Conservation (phyloP, 2,329 filamentous ascomycete genomes). For the Arthrocladium fulminans region DNA sequence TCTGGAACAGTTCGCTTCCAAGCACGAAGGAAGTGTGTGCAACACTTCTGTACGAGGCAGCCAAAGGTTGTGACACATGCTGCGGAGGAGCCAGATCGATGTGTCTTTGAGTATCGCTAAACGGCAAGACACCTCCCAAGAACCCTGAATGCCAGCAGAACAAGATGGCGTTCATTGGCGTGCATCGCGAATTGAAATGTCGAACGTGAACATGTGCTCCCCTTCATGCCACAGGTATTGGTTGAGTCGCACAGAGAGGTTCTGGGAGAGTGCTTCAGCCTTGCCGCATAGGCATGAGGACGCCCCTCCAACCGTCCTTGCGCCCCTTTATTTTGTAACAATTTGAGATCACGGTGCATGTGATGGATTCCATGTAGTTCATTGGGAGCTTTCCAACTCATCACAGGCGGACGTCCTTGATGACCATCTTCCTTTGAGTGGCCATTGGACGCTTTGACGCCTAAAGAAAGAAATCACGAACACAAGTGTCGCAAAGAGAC, state of each 20-base stretch:
- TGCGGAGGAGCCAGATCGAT: neutral
- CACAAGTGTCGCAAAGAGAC: no score
- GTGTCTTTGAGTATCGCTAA: no score
- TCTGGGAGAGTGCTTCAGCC: neutral
- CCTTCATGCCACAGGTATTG: no score
- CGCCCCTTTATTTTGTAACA: no score
- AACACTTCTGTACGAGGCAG: neutral
- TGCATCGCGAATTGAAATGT: no score
- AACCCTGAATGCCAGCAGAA: neutral
- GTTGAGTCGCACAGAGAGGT: no score
- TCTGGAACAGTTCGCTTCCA: neutral
- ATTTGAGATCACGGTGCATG: neutral
- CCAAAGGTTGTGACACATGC: neutral
- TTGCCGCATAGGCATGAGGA: neutral
- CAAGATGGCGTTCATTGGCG: neutral
- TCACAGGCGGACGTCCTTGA: neutral
- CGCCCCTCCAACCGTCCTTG: neutral
- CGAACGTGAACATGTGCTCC: neutral
- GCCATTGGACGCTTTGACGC: neutral
- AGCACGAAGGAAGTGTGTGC: neutral
- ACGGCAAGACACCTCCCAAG: no score
- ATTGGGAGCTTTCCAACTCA: neutral
- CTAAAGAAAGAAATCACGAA: no score
- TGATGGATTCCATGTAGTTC: neutral
- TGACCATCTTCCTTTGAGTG: neutral